phyloP scores from a whole-genome alignment of 2,329 filamentous ascomycete genomes.

The Fusarium nisikadoi region DNA sequence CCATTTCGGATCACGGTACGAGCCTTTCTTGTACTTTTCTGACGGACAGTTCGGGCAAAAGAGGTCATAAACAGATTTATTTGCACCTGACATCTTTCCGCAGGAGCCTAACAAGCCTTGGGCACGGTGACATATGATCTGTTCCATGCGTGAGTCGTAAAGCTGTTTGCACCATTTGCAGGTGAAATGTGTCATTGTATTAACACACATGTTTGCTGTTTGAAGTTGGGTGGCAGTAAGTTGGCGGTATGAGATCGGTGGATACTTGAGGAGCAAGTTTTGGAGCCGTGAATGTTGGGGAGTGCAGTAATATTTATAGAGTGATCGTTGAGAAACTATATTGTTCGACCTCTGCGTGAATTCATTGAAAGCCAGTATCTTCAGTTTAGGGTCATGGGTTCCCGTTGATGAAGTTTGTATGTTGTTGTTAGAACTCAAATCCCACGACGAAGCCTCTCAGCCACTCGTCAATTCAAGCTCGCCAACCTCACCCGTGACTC shows the following conservation, averaged over 20 bases:
- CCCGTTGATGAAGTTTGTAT: background rate
- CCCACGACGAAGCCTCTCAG: fast-evolving
- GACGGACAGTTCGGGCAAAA: background rate
- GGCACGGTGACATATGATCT: background rate
- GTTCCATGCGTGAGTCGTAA: background rate
- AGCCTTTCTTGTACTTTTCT: background rate
- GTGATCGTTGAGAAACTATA: background rate
- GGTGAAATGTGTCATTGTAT: background rate
- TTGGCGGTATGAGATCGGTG: background rate
- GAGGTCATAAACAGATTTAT: background rate
- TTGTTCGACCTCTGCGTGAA: fast-evolving
- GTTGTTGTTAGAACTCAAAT: fast-evolving
- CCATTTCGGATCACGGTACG: background rate
- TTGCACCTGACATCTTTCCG: background rate
- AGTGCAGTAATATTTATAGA: background rate
- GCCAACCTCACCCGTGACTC: fast-evolving
- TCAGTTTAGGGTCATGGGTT: background rate
- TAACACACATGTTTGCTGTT: background rate
- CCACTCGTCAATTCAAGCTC: background rate
- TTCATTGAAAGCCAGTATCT: background rate
- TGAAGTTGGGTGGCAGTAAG: fast-evolving
- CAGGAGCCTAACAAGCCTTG: background rate
- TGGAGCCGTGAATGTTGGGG: fast-evolving
- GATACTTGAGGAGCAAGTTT: background rate
- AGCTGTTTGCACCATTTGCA: background rate